Evolutionary conservation across 331 rosid species (phyloP), one percentile per base, ranked within the genome.

Genomic region (Quercus phellos): DNA sequence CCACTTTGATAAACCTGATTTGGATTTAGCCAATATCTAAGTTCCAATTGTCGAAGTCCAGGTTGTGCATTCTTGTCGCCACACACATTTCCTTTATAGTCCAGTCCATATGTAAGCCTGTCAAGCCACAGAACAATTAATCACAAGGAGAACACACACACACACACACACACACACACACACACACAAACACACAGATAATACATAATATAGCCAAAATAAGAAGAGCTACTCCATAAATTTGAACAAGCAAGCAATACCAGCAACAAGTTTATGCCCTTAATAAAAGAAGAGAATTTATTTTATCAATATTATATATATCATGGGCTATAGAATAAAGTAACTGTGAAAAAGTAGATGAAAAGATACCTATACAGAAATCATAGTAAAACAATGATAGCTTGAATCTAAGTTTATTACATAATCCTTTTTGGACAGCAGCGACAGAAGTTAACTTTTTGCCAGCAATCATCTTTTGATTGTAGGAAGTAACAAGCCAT

Each of bases 81-180:
- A 22, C 99, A 95, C 26, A 92, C 89, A 85, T 95, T 93, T 79
- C 99, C 99, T 84, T 91, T 95, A 87, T 95, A 93, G 83, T 95
- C 99, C 79, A 95, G 86, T 72, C 98, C 99, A 85, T 90, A 93
- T 68, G 94, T 95, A 72, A 95, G 98, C 93, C 99, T 95, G 90
- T 30, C 55, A 73, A 82, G 55, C 64, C 84, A 77, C 5, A 78
- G 46, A 69, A 80, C 34, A 26, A 76, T 68, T 26, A 24, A 81
- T 83, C 75, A 83, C 17, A 79, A 73, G 22, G 63, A 74, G 32
- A 10, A 27, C 75, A 77, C 42, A 35, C 42, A 35, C 42, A 26
- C 55, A 55, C n/a, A n/a, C n/a, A n/a, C n/a, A n/a, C n/a, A n/a
- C n/a, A n/a, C n/a, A n/a, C n/a, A n/a, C n/a, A n/a, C 34, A 67